Percentiles rank a stretch among this genome's conserved stretches.
Evolutionary conservation across 352 stramenopile species (phyloP).

Genomic region (Globisporangium cylindrosporum): DNA sequence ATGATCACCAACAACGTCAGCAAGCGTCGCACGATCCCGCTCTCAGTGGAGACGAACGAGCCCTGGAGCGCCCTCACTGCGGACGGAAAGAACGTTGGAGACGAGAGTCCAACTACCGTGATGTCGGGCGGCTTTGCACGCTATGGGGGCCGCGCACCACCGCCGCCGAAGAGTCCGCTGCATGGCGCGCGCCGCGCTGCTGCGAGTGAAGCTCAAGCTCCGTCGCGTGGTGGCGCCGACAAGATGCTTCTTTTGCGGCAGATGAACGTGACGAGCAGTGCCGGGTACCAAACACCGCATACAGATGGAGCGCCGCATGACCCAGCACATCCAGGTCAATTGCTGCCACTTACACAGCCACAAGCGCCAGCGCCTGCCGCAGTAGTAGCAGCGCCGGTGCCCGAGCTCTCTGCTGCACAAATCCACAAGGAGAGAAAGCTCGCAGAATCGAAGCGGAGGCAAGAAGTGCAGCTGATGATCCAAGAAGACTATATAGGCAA

Average conservation of each 20-base stretch:
- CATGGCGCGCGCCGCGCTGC: constrained; percentile 17
- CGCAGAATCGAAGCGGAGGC: constrained; percentile 44
- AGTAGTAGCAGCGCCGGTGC: background rate
- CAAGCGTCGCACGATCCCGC: constrained; percentile 37
- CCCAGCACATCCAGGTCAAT: background rate
- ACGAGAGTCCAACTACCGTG: background rate
- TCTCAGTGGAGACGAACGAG: constrained; percentile 31
- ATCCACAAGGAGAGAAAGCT: constrained; percentile 60
- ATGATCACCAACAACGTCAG: constrained; percentile 12
- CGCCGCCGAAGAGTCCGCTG: constrained; percentile 50
- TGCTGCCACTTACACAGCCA: background rate
- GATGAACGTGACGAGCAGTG: constrained; percentile 38
- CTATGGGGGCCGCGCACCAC: constrained; percentile 21
- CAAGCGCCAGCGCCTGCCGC: background rate
- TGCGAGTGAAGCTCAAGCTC: background rate
- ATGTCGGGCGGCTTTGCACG: constrained; percentile 8
- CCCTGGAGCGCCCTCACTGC: constrained; percentile 3
- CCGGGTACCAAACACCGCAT: constrained; percentile 7
- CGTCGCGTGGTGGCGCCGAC: constrained; percentile 27
- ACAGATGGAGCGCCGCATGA: background rate
- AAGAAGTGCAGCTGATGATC: constrained; percentile 46
- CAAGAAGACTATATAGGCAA: constrained; percentile 64
- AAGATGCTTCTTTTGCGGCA: constrained; percentile 51
- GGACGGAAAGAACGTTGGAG: background rate
- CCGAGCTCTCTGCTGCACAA: constrained; percentile 55